A percentile compares a stretch with the other conserved stretches of the same genome.
Conservation (phyloP, 306 rosid genomes). For the Prinsepia uniflora region DNA sequence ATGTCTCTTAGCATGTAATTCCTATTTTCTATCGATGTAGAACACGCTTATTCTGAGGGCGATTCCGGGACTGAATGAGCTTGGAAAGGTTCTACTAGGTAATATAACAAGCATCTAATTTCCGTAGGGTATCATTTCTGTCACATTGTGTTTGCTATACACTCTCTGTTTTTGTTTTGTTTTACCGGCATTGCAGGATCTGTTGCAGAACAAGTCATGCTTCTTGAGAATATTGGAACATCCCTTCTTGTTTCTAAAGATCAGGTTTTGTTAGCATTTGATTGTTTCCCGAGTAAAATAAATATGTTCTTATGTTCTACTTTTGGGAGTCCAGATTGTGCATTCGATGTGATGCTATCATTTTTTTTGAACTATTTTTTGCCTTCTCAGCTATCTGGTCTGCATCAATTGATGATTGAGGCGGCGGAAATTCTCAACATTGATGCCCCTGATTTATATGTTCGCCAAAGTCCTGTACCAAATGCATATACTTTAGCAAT, state of each 20-base stretch:
- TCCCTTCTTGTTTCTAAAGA: conserved; percentile 90
- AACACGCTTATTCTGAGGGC: conserved; percentile 88
- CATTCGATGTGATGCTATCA: neutral
- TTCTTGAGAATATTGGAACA: conserved; percentile 92
- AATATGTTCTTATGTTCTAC: too few species aligned
- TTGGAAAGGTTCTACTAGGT: conserved; percentile 81
- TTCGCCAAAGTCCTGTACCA: conserved; percentile 96
- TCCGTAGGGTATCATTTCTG: neutral
- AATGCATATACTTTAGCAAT: conserved; percentile 96
- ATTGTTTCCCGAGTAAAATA: too few species aligned
- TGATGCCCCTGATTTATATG: conserved; percentile 80
- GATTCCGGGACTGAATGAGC: conserved; percentile 78
- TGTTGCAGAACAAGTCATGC: conserved; percentile 92
- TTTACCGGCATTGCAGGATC: conserved; percentile 51
- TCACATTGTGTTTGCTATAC: neutral
- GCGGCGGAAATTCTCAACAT: conserved; percentile 79
- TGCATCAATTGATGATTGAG: conserved; percentile 69
- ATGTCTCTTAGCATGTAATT: neutral
- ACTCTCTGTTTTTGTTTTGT: neutral
- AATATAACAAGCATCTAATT: conserved; percentile 32
- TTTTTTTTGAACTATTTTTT: neutral
- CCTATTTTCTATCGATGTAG: conserved; percentile 21
- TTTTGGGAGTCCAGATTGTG: conserved; percentile 1
- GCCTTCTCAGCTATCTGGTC: conserved; percentile 70
- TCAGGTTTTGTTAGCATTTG: conserved; percentile 51